A percentile compares a stretch with the other conserved stretches of the same genome.
These are phyloP conservation scores for Geosmithia morbida DNA, from an alignment of 2,329 filamentous ascomycete genomes.

Conservation along the genomic window DNA sequence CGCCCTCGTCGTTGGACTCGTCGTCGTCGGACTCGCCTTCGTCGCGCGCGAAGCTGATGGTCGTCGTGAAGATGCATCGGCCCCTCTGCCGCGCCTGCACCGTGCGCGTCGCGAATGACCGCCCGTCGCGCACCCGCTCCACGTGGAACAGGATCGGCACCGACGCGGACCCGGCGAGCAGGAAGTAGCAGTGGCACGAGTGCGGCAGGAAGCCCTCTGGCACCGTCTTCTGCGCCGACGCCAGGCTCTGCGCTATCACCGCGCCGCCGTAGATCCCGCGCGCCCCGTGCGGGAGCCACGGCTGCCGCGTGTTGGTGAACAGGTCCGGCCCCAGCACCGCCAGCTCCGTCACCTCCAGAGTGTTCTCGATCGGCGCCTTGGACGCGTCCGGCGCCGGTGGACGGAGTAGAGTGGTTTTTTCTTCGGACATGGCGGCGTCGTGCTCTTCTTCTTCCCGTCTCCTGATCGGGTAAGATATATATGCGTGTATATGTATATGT, in stretches of 20 bases:
- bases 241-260: conserved; percentile 83
- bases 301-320: conserved; percentile 83
- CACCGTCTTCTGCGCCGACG: conserved; percentile 80
- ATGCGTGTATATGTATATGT: too few relatives aligned
- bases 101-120: conserved; percentile 79
- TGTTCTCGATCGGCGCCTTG: conserved; percentile 76
- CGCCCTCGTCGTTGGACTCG: too few relatives aligned
- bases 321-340: conserved; percentile 67
- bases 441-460: too few relatives aligned
- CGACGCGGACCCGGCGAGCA: conserved; percentile 72
- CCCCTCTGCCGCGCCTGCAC: conserved; percentile 91
- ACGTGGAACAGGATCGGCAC: conserved; percentile 92
- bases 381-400: conserved; percentile 58
- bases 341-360: conserved; percentile 73
- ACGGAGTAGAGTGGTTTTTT: conserved; percentile 35
- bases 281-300: conserved; percentile 87
- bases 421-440: conserved; percentile 6
- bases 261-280: conserved; percentile 88
- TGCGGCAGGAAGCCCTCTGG: conserved; percentile 69
- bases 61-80: conserved; percentile 87
- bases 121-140: conserved; percentile 80
- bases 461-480: too few relatives aligned
- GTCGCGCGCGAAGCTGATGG: conserved; percentile 64
- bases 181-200: conserved; percentile 98
- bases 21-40: conserved; percentile 31